A percentile compares a stretch with the other conserved stretches of the same genome.
phyloP scores from a whole-genome alignment of 139 green algal genomes.

The Yamagishiella unicocca region DNA sequence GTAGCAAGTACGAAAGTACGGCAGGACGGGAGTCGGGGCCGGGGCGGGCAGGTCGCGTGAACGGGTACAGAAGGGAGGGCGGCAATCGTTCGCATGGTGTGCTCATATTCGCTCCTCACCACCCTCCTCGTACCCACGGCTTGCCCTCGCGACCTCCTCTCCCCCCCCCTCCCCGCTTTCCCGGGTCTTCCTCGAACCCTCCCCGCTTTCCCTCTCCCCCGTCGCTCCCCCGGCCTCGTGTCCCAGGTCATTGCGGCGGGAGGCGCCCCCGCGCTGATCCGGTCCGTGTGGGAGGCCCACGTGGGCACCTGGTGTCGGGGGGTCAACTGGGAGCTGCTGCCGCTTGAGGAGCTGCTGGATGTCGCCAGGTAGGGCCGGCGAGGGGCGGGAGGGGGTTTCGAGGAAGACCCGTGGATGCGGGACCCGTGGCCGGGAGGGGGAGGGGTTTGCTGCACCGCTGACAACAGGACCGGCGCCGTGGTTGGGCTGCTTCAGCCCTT shows the following conservation, averaged over 20 bases:
- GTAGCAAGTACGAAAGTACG: too few relatives aligned
- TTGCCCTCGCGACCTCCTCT: background rate
- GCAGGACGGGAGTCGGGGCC: too few relatives aligned
- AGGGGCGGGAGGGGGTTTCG: too few relatives aligned
- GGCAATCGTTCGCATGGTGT: too few relatives aligned
- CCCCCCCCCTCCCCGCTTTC: background rate
- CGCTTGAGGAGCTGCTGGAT: slow-evolving; percentile 72
- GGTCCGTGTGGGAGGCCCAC: slow-evolving; percentile 66
- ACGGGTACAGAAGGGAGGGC: too few relatives aligned
- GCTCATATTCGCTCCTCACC: too few relatives aligned
- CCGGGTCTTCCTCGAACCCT: too few relatives aligned
- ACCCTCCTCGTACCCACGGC: too few relatives aligned
- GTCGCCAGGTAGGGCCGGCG: slow-evolving; percentile 77
- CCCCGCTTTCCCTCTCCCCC: too few relatives aligned
- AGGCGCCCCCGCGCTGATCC: slow-evolving; percentile 39
- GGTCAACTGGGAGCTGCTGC: slow-evolving; percentile 81
- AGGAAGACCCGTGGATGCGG: too few relatives aligned
- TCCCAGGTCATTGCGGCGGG: slow-evolving; percentile 56
- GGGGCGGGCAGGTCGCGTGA: background rate
- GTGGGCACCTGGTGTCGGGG: slow-evolving; percentile 68
- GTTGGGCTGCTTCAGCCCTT: background rate
- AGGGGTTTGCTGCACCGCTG: background rate
- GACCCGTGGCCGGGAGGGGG: background rate
- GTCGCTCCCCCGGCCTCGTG: too few relatives aligned
- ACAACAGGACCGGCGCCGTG: too few relatives aligned